Conservation (phyloP, 2,329 filamentous ascomycete species). For the Plenodomus lindquistii region DNA sequence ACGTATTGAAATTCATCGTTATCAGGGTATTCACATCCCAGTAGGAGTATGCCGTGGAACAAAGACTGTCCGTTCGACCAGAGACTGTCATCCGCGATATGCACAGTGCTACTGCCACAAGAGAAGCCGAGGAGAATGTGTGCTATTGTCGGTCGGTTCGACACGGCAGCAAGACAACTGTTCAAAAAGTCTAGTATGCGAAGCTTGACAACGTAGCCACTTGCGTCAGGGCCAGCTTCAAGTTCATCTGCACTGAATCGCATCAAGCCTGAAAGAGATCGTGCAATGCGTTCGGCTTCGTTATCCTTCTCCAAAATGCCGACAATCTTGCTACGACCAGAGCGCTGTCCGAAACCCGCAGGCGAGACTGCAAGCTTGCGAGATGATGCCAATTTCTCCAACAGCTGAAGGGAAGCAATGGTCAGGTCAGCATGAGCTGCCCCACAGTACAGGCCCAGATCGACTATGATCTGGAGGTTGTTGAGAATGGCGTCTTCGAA, state of each 20-base stretch:
- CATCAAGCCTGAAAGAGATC: conserved; percentile 71
- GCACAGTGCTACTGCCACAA: conserved; percentile 72
- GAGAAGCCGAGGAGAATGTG: conserved; percentile 89
- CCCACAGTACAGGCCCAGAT: conserved; percentile 84
- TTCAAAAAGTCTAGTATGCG: conserved; percentile 86
- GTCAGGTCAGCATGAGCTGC: conserved; percentile 81
- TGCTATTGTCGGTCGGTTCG: conserved; percentile 80
- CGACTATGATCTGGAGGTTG: conserved; percentile 76
- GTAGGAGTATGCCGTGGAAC: conserved; percentile 77
- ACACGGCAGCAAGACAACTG: conserved; percentile 73
- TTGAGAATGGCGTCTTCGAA: conserved; percentile 91
- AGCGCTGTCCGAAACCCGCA: conserved; percentile 63
- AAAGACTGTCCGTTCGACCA: conserved; percentile 75
- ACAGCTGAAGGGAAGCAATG: conserved; percentile 75
- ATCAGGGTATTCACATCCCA: conserved; percentile 72
- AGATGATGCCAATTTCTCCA: conserved; percentile 86
- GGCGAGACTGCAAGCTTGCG: conserved; percentile 76
- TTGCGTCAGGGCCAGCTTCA: conserved; percentile 69
- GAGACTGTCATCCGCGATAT: conserved; percentile 67
- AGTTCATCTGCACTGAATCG: conserved; percentile 68
- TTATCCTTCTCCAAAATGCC: conserved; percentile 83
- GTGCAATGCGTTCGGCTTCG: conserved; percentile 77
- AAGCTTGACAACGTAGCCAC: conserved; percentile 79
- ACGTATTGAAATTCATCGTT: conserved; percentile 52
- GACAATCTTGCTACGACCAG: conserved; percentile 79